Evolutionary conservation across 2,329 filamentous ascomycete species (phyloP), one percentile per base, ranked within the genome.

Genomic region (Scortechinia acanthostroma): DNA sequence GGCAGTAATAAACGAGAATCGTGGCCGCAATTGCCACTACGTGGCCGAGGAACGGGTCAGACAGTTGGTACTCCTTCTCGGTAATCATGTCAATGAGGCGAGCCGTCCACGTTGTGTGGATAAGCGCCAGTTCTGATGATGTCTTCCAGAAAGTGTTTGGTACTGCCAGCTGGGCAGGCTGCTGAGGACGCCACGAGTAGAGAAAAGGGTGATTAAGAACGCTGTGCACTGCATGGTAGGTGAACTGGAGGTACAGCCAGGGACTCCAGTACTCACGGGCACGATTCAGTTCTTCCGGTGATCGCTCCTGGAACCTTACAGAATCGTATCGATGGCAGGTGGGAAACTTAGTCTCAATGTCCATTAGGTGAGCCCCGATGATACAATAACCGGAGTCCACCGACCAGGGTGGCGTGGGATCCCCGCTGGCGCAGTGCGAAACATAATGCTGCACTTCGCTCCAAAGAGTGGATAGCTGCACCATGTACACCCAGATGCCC

Each of bases 61-160:
- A 65, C 5, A 76, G 57, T 3, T 62, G 62, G 6, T 74, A 58
- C 44, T 69, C 64, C 55, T 73, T 74, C 45, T 74, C 70, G 1
- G 68, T 58, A 1, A 73, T 66, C 72, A 76, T 74, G 42, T 74
- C 71, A 28, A 76, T 73, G 55, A 76, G 66, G 3, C 73, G 65
- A 14, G 71, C 70, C 30, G 74, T 67, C 73, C 73, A 76, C 0
- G 73, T 76, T 2, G 69, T 65, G 42, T 76, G 73, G 2, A 75
- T 55, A 1, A 76, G 54, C 0, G 71, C 73, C 13, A 73, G 54
- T 50, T 76, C 73, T 0, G 70, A 74, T 0, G 71, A 74, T 2
- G 69, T 56, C 35, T 69, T 61, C 73, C 73, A 76, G 46, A 76
- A 76, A 0, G 70, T 72, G 45, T 76, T 76, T 0, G 72, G 72